Evolutionary conservation across 768 basidiomycete species (phyloP), one percentile per base, ranked within the genome.

Genomic region (Lactarius hengduanensis): DNA sequence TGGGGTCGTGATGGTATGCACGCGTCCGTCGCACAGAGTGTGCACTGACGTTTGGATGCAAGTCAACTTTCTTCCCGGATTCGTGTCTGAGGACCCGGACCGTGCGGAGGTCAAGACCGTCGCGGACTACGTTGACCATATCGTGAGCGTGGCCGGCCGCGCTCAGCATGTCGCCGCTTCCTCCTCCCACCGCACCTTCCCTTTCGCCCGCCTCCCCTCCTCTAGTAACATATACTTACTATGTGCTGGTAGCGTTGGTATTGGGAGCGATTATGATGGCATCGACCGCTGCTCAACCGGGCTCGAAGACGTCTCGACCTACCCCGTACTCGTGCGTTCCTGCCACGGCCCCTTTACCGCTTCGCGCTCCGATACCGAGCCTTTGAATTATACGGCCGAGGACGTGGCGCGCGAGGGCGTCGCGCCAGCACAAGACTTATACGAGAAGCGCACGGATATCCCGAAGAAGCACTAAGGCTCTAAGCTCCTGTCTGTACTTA

Each of bases 241-340:
- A 40, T 30, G 11, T 41, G 36, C 2, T 16, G n/a, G n/a, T 62
- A 91, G 91, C 73, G 88, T 94, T 61, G 92, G 93, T 15, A 80
- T 96, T 36, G 92, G 93, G 11, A 90, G 87, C 69, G 94, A 98
- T 76, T 96, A 82, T 70, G 86, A 89, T 69, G 90, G 95, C 11
- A 94, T 96, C 67, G 77, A 69, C 1, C 75, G 74, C 2, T 82
- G 80, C 0, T 94, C 95, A 4, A 77, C 78, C 36, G 94, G 94
- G 1, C 78, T 98, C 28, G 94, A 96, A 74, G 93, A 96, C 69
- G 92, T 92, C 9, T 94, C 93, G 0, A 91, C 88, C 74, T 96
- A 96, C 71, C 94, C 93, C 22, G 82, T 83, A 26, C 81, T 96
- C 57, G 30, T 63, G 8, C 34, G 58, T 53, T 55, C 54, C 60